phyloP scores from a whole-genome alignment of 306 rosid genomes.

The Pterocarpus macrocarpus region DNA sequence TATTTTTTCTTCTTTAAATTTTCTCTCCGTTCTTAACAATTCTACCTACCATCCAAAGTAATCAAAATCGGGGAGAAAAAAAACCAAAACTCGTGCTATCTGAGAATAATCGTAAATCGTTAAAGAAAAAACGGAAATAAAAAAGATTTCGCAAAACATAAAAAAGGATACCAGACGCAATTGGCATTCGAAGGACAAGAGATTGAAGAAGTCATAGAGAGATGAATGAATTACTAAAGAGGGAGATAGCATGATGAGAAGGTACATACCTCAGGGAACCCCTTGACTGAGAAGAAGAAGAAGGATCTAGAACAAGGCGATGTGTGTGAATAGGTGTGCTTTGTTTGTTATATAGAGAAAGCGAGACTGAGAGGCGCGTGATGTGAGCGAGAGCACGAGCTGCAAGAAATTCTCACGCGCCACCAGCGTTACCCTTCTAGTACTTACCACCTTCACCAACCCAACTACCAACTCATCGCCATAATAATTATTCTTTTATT shows the following conservation, averaged over 20 bases:
- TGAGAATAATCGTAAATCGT: background rate
- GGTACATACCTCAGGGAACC: constrained; percentile 61
- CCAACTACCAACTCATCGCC: background rate
- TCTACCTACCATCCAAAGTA: background rate
- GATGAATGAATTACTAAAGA: background rate
- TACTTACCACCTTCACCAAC: constrained; percentile 13
- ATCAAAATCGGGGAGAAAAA: background rate
- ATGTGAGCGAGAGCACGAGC: background rate
- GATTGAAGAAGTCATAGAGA: background rate
- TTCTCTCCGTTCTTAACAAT: background rate
- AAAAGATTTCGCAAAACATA: background rate
- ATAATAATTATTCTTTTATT: background rate
- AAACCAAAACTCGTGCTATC: constrained; percentile 7
- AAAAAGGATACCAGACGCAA: background rate
- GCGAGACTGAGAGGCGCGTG: background rate
- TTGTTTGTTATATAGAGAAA: background rate
- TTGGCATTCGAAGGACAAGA: background rate
- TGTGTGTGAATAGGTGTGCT: background rate
- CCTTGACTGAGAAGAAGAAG: constrained; percentile 31
- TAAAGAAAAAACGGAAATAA: background rate
- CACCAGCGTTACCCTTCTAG: background rate
- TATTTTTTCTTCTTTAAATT: background rate
- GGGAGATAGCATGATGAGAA: background rate
- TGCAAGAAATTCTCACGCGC: background rate
- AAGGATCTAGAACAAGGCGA: constrained; percentile 38